Conservation (phyloP, 2,329 filamentous ascomycete genomes). For the Cryphonectria carpinicola region DNA sequence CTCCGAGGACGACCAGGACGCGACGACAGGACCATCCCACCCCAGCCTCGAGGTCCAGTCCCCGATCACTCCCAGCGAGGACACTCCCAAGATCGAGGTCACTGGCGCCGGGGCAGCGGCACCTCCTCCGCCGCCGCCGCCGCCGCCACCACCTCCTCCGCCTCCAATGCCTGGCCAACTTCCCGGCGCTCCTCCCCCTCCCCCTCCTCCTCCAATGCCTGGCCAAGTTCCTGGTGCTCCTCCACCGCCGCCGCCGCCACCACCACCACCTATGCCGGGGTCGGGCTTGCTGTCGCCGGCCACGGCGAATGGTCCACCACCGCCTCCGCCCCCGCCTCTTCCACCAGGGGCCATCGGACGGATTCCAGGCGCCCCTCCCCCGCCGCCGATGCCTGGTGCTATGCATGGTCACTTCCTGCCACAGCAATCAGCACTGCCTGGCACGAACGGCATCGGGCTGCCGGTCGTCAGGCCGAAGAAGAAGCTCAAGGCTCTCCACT, state of each 20-base stretch:
- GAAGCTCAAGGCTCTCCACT: conserved; percentile 98
- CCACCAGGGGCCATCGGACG: conserved; percentile 46
- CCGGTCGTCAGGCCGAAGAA: conserved; percentile 91
- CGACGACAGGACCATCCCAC: conserved; percentile 75
- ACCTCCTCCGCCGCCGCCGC: conserved; percentile 47
- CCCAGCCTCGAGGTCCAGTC: conserved; percentile 73
- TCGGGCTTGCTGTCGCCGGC: conserved; percentile 32
- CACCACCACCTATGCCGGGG: conserved; percentile 46
- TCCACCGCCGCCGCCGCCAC: conserved; percentile 58
- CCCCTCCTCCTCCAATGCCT: conserved; percentile 53
- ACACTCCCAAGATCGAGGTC: conserved; percentile 65
- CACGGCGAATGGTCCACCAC: conserved; percentile 36
- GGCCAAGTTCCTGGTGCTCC: conserved; percentile 44
- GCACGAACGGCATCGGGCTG: conserved; percentile 66
- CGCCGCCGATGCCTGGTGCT: conserved; percentile 59
- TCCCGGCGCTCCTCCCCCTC: conserved; percentile 41
- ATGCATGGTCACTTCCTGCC: conserved; percentile 78
- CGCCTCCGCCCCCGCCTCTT: conserved; percentile 48
- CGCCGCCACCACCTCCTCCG: conserved; percentile 40
- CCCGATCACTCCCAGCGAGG: conserved; percentile 69
- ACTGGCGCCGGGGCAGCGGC: conserved; percentile 44
- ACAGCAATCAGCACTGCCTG: conserved; percentile 59
- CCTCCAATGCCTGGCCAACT: conserved; percentile 53
- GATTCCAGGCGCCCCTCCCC: conserved; percentile 23
- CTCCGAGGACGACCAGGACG: conserved; percentile 68